Conservation (phyloP, 495 filamentous ascomycete genomes). For the Rhypophila decipiens region DNA sequence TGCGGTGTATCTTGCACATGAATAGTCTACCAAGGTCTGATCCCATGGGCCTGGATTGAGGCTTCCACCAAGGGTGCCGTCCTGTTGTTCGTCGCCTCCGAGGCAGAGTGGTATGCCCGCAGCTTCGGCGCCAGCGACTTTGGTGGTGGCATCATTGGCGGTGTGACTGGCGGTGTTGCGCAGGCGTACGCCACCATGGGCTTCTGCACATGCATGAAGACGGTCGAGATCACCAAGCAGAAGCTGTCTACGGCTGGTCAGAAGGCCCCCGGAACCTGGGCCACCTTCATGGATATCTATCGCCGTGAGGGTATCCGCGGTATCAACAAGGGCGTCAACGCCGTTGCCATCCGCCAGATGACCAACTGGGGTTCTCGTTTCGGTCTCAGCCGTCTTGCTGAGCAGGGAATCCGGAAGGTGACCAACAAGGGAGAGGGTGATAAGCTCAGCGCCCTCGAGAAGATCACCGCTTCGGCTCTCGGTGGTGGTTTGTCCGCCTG, state of each 20-base stretch:
- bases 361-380: constrained; percentile 99
- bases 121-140: constrained; percentile 78
- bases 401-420: constrained; percentile 73
- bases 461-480: constrained; percentile 79
- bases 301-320: constrained; percentile 87
- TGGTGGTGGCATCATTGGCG: constrained; percentile 78
- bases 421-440: constrained; percentile 76
- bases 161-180: constrained; percentile 89
- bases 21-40: constrained; percentile 96
- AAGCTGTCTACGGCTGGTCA: constrained; percentile 80
- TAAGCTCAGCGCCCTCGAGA: constrained; percentile 73
- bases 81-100: constrained; percentile 96
- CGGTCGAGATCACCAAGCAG: constrained; percentile 97
- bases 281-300: constrained; percentile 96
- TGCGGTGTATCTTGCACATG: no score
- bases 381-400: constrained; percentile 83
- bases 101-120: constrained; percentile 91
- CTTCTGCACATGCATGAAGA: constrained; percentile 99
- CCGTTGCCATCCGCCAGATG: constrained; percentile 96
- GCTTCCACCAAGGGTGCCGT: constrained; percentile 99
- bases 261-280: constrained; percentile 80
- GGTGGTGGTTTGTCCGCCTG: constrained; percentile 93
- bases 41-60: constrained; percentile 99
- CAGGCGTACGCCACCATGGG: constrained; percentile 99
- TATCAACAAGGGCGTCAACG: constrained; percentile 98